These are phyloP conservation scores for Toxicodendron radicans DNA, from an alignment of 345 rosid species.

Conservation along the genomic window DNA sequence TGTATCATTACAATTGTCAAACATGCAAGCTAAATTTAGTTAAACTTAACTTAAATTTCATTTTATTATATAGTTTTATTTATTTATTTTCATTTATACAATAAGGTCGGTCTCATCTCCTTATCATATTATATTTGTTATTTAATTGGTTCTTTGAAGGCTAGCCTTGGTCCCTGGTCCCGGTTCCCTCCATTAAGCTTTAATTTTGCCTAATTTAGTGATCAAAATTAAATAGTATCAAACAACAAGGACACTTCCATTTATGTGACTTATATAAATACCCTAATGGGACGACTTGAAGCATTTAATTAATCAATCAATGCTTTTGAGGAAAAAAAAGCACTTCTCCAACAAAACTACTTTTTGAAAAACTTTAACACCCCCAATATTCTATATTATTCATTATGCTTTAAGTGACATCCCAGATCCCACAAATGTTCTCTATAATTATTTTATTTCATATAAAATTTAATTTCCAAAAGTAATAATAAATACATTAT, in stretches of 20 bases:
- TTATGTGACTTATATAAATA: background rate
- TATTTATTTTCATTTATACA: background rate
- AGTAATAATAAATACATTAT: too few species aligned
- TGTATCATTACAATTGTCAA: constrained; percentile 27
- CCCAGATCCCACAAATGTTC: background rate
- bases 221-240: background rate
- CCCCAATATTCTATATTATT: constrained; percentile 3
- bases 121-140: background rate
- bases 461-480: background rate
- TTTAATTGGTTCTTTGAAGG: background rate
- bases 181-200: constrained; percentile 4
- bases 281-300: constrained; percentile 8
- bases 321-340: constrained; percentile 19
- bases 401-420: background rate
- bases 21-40: constrained; percentile 8
- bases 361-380: constrained; percentile 5
- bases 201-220: background rate
- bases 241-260: background rate
- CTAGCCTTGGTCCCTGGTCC: background rate
- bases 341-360: background rate
- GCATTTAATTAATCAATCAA: constrained; percentile 19
- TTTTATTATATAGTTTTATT: background rate
- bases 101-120: background rate
- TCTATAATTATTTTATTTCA: background rate
- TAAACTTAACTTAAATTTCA: too few species aligned